Conservation (phyloP, 2,329 filamentous ascomycete genomes). For the Colletotrichum orbiculare region DNA sequence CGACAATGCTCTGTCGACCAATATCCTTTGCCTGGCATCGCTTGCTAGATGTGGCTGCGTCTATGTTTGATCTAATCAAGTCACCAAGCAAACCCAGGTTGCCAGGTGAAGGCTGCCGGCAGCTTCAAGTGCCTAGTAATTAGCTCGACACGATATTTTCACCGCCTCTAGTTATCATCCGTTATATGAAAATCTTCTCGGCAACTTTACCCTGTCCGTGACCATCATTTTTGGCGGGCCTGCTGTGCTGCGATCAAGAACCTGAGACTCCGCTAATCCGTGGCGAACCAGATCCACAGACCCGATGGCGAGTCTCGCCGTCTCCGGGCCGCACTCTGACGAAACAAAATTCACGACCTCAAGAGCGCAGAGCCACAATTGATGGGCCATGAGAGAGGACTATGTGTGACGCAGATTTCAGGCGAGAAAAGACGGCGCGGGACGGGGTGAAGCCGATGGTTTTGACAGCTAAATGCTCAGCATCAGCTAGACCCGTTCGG, state of each 20-base stretch:
- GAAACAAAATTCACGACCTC: background rate
- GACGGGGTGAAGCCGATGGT: slow-evolving; percentile 15
- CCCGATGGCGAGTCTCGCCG: slow-evolving; percentile 11
- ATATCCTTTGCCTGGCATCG: slow-evolving; percentile 17
- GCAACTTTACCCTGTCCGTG: background rate
- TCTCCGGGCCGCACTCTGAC: slow-evolving; percentile 3
- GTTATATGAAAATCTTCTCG: background rate
- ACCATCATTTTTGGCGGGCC: background rate
- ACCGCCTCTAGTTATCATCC: slow-evolving; percentile 8
- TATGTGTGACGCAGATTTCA: background rate
- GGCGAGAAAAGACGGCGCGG: slow-evolving; percentile 3
- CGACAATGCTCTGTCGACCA: too few relatives aligned
- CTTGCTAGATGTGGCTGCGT: slow-evolving; percentile 7
- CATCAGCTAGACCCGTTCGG: slow-evolving; percentile 23
- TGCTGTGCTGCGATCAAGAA: slow-evolving; percentile 3
- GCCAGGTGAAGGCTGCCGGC: too few relatives aligned
- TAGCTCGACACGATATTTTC: slow-evolving; percentile 12
- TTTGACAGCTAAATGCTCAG: slow-evolving; percentile 3
- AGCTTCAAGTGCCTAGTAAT: background rate
- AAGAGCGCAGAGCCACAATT: background rate
- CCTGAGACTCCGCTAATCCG: slow-evolving; percentile 22
- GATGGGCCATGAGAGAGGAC: slow-evolving; percentile 2
- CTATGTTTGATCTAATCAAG: slow-evolving; percentile 15
- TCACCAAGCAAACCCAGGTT: slow-evolving; percentile 1
- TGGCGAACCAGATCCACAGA: slow-evolving; percentile 20